Conservation (phyloP, 2,329 filamentous ascomycete species). For the Tolypocladium album region DNA sequence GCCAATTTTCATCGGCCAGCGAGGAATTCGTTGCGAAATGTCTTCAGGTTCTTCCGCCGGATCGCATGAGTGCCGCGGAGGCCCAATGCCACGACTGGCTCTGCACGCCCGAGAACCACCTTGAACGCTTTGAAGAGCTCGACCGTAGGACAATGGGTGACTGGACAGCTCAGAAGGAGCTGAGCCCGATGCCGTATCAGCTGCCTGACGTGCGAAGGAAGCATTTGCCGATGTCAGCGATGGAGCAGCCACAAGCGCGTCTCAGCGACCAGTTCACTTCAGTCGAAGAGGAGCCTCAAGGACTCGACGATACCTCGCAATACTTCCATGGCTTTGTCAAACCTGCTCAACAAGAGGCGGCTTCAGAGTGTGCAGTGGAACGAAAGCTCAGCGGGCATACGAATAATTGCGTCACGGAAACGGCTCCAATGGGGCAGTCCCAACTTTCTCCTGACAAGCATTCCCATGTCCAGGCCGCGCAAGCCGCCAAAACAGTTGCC, state of each 20-base stretch:
- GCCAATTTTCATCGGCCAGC: constrained; percentile 13
- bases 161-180: constrained; percentile 14
- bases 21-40: constrained; percentile 19
- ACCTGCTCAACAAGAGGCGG: background rate
- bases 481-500: background rate
- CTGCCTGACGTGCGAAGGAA: constrained; percentile 14
- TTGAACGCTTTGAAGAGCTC: constrained; percentile 19
- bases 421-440: background rate
- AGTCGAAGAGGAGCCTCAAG: background rate
- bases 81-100: constrained; percentile 23
- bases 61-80: constrained; percentile 16
- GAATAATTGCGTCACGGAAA: background rate
- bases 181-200: constrained; percentile 22
- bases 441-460: background rate
- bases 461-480: background rate
- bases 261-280: background rate
- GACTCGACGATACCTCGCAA: background rate
- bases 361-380: background rate
- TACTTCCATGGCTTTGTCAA: background rate
- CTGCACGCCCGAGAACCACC: constrained; percentile 17
- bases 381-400: background rate
- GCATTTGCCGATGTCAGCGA: background rate
- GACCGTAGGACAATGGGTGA: constrained; percentile 16
- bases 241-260: background rate
- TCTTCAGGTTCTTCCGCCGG: constrained; percentile 14